Conservation (phyloP, 306 rosid species). For the Leucaena leucocephala region DNA sequence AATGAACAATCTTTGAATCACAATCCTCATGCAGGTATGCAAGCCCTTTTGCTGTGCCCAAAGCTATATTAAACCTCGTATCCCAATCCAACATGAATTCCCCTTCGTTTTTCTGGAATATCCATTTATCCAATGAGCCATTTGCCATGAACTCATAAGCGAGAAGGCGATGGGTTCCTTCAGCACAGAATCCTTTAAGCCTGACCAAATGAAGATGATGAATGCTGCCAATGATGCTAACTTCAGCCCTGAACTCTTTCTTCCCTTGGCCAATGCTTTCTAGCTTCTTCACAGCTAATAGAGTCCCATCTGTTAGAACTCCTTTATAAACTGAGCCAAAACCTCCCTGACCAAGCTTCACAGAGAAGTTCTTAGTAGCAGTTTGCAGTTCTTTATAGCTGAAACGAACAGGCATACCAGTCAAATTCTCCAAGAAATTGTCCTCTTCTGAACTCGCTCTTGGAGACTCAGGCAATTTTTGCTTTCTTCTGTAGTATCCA, state of each 20-base stretch:
- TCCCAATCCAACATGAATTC: conserved; percentile 75
- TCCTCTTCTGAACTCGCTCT: conserved; percentile 75
- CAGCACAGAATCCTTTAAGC: conserved; percentile 87
- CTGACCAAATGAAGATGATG: conserved; percentile 86
- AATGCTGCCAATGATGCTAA: conserved; percentile 91
- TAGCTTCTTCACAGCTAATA: conserved; percentile 83
- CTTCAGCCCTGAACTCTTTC: conserved; percentile 95
- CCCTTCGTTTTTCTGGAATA: conserved; percentile 61
- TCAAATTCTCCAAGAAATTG: conserved; percentile 72
- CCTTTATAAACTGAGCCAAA: conserved; percentile 93
- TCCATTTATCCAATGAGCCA: conserved; percentile 87
- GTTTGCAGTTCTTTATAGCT: conserved; percentile 68
- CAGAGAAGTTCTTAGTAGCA: conserved; percentile 79
- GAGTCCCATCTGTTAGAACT: conserved; percentile 68
- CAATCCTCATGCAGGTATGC: conserved; percentile 94
- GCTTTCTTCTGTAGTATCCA: conserved; percentile 52
- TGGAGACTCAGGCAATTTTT: conserved; percentile 48
- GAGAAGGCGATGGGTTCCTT: conserved; percentile 77
- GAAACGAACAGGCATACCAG: conserved; percentile 80
- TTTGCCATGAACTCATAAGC: conserved; percentile 87
- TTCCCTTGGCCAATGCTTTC: conserved; percentile 94
- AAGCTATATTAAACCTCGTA: conserved; percentile 74
- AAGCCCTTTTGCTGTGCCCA: conserved; percentile 90
- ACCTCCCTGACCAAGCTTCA: conserved; percentile 91
- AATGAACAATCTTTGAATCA: conserved; percentile 83